Evolutionary conservation across 768 basidiomycete species (phyloP).

Genomic region (Rhizopogon vinicolor): DNA sequence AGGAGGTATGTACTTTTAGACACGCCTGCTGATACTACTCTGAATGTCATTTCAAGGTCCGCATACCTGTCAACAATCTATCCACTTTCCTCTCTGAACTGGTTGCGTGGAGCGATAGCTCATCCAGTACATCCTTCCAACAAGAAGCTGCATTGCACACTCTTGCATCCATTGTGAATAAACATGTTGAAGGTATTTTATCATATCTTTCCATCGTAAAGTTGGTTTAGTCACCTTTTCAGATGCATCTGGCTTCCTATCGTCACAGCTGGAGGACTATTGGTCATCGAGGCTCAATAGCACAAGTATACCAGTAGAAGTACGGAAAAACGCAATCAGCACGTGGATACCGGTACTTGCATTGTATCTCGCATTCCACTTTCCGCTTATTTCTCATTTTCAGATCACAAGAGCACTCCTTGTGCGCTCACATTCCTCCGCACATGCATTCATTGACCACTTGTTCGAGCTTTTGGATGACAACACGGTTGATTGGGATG

Average conservation of each 20-base stretch:
- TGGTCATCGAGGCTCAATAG: conserved; percentile 47
- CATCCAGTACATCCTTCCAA: conserved; percentile 46
- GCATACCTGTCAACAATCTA: conserved; percentile 44
- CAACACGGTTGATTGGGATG: conserved; percentile 57
- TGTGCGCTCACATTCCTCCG: conserved; percentile 62
- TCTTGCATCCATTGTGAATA: conserved; percentile 73
- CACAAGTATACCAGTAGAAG: conserved; percentile 20
- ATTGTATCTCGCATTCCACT: background rate
- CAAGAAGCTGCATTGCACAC: conserved; percentile 51
- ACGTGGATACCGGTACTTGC: conserved; percentile 67
- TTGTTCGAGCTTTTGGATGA: conserved; percentile 74
- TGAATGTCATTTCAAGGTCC: conserved; percentile 36
- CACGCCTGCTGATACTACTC: background rate
- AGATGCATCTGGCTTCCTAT: conserved; percentile 48
- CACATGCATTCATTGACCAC: conserved; percentile 51
- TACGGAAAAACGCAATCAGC: conserved; percentile 47
- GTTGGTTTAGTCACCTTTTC: background rate
- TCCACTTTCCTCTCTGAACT: conserved; percentile 48
- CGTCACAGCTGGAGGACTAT: conserved; percentile 37
- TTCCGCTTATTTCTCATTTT: background rate
- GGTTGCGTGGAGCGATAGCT: conserved; percentile 54
- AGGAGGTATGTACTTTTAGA: conserved; percentile 46
- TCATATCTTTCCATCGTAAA: conserved; percentile 7
- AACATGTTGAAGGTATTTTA: conserved; percentile 57
- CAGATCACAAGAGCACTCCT: conserved; percentile 81